Conservation (phyloP, 331 rosid genomes). For the Prunus yedoensis region DNA sequence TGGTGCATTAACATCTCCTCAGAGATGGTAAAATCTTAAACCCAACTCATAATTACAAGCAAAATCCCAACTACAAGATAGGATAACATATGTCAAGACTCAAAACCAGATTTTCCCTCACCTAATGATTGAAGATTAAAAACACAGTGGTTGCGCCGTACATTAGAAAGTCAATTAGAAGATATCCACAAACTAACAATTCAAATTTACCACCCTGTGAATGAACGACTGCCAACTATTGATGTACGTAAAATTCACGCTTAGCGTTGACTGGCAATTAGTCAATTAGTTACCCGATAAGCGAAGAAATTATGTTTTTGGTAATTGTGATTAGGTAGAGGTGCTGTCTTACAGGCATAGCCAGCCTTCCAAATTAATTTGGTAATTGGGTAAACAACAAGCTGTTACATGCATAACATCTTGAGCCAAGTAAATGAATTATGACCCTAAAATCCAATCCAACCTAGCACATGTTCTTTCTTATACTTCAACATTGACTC, state of each 20-base stretch:
- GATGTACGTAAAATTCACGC: background rate
- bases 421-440: background rate
- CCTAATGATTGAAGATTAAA: background rate
- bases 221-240: background rate
- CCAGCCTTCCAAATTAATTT: background rate
- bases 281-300: background rate
- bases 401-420: background rate
- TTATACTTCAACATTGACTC: background rate
- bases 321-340: background rate
- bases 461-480: background rate
- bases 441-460: background rate
- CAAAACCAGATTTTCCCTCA: background rate
- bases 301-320: background rate
- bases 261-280: background rate
- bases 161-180: background rate
- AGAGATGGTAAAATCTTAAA: background rate
- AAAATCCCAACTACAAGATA: background rate
- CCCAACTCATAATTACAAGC: background rate
- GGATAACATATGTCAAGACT: background rate
- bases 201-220: background rate
- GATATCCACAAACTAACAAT: background rate
- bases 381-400: background rate
- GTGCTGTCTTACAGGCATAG: background rate
- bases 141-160: no score
- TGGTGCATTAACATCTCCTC: conserved; percentile 3